Conservation (phyloP, 768 basidiomycete species). For the Pisolithus microcarpus region DNA sequence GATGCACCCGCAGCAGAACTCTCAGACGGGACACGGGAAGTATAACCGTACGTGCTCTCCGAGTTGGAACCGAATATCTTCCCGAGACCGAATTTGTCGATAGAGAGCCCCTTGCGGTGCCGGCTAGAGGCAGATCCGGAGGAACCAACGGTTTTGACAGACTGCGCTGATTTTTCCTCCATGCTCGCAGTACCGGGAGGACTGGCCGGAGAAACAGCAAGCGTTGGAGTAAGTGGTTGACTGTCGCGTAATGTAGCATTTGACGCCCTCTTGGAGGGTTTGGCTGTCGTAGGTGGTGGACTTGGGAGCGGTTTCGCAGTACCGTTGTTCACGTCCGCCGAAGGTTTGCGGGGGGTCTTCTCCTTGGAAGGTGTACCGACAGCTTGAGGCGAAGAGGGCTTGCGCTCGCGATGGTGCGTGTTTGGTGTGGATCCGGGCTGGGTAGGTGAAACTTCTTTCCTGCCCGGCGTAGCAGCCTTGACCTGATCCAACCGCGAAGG, state of each 20-base stretch:
- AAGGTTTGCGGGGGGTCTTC: conserved; percentile 10
- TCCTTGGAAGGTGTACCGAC: conserved; percentile 8
- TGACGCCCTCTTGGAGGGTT: conserved; percentile 16
- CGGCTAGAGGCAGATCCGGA: conserved; percentile 41
- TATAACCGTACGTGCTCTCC: conserved; percentile 28
- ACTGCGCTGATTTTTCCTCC: conserved; percentile 24
- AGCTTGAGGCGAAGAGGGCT: conserved; percentile 9
- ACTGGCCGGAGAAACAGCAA: conserved; percentile 36
- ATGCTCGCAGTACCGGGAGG: conserved; percentile 30
- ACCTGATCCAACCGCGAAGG: conserved; percentile 15
- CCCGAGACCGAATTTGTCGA: conserved; percentile 73
- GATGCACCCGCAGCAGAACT: conserved; percentile 23
- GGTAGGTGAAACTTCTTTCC: conserved; percentile 7
- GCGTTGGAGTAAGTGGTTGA: conserved; percentile 23
- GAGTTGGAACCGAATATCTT: conserved; percentile 57
- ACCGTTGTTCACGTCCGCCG: conserved; percentile 7
- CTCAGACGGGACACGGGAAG: conserved; percentile 40
- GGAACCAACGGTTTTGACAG: conserved; percentile 21
- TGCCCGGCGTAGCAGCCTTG: conserved; percentile 12
- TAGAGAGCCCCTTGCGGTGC: conserved; percentile 61
- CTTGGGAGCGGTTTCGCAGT: conserved; percentile 27
- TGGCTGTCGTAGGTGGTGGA: conserved; percentile 12
- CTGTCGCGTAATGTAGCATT: conserved; percentile 22
- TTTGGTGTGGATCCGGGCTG: conserved; percentile 13
- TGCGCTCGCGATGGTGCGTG: conserved; percentile 11